Evolutionary conservation across 495 filamentous ascomycete species (phyloP), one percentile per base, ranked within the genome.

Genomic region (Parachaetomium inaequale): DNA sequence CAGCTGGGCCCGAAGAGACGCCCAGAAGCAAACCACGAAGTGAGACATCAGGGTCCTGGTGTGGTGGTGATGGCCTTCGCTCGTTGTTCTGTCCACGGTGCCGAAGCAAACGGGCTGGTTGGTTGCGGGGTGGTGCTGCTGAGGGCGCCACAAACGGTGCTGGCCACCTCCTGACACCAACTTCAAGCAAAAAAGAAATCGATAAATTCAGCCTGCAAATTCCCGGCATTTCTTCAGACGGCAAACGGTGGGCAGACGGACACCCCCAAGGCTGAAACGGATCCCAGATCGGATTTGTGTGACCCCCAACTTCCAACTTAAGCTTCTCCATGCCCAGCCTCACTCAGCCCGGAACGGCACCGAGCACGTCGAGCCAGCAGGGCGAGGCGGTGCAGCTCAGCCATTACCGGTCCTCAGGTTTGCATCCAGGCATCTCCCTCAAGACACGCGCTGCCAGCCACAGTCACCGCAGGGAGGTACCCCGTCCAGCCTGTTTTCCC

Each of bases 311-410:
- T 19, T 29, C 28, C 25, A 34, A 14, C 7, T 23, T 23, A 23
- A n/a, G 15, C 26, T 10, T 3, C 4, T 4, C 42, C 38, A 11
- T 43, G 55, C 34, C 31, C 34, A 47, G 38, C 56, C 45, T 46
- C 38, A 21, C 53, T 45, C 29, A 46, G 49, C 49, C 49, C 49
- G 21, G 25, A 49, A 26, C 46, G 25, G 46, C 46, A 49, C 46
- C n/a, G n/a, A 50, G 25, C 25, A 29, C 1, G 7, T 32, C 19
- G 5, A 32, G 2, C 31, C 50, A 38, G 45, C 55, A 59, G 56
- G 56, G 42, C n/a, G 56, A 38, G 56, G 56, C 56, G 15, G 31
- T 59, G 56, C 45, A 59, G 12, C 31, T 59, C 56, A 58, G 43
- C 56, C 56, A 49, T 38, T 26, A n/a, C 31, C n/a, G n/a, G n/a